Conservation (phyloP, 2,329 filamentous ascomycete genomes). For the Zymoseptoria passerinii region DNA sequence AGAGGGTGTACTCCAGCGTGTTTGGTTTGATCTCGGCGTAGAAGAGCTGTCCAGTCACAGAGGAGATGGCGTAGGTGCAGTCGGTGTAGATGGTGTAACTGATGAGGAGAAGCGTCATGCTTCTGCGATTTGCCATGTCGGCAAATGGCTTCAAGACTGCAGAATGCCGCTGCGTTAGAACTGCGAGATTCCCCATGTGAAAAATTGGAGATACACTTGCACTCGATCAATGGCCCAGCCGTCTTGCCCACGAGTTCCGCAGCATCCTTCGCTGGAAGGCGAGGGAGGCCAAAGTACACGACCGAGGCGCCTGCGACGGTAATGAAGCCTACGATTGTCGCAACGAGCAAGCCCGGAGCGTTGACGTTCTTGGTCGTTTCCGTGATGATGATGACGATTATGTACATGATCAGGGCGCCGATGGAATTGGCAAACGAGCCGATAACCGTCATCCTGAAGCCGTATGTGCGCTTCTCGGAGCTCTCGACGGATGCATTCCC, state of each 20-base stretch:
- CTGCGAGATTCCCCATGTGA: neutral
- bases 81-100: conserved; percentile 8
- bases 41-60: conserved; percentile 6
- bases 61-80: conserved; percentile 5
- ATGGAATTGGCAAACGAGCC: conserved; percentile 7
- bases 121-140: conserved; percentile 5
- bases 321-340: conserved; percentile 5
- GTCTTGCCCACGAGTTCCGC: no score
- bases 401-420: conserved; percentile 7
- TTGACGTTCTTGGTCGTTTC: conserved; percentile 4
- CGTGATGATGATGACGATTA: conserved; percentile 7
- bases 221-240: neutral
- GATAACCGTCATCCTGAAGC: conserved; percentile 7
- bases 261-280: neutral
- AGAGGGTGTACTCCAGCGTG: conserved; percentile 7
- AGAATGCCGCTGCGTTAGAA: neutral
- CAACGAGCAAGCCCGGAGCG: conserved; percentile 3
- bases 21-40: conserved; percentile 3
- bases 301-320: conserved; percentile 3
- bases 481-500: neutral
- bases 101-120: conserved; percentile 6
- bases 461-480: conserved; percentile 7
- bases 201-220: neutral
- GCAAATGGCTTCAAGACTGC: conserved; percentile 5
- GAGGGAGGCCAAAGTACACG: conserved; percentile 3